phyloP scores from a whole-genome alignment of 2,329 filamentous ascomycete species.

The Colletotrichum coccodes region DNA sequence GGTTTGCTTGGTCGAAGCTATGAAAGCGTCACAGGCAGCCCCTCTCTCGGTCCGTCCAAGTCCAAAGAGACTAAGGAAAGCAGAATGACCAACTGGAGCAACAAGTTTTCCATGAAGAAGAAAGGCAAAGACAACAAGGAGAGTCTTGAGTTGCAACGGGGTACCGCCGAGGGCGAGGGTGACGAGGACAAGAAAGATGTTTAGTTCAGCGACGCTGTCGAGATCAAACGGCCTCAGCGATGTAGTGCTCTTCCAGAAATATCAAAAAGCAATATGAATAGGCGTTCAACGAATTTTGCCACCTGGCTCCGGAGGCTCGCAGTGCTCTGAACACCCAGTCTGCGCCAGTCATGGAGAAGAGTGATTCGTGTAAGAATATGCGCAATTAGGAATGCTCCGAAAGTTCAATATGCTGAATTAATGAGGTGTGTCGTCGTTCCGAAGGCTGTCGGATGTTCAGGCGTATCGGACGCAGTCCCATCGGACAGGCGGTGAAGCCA shows the following conservation, averaged over 20 bases:
- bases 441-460: not conserved
- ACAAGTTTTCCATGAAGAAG: constrained; percentile 68
- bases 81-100: constrained; percentile 59
- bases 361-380: too few species aligned
- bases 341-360: not conserved
- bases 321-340: too few species aligned
- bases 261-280: constrained; percentile 1
- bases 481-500: constrained; percentile 11
- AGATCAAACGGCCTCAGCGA: not conserved
- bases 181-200: constrained; percentile 32
- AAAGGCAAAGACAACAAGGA: constrained; percentile 67
- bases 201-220: constrained; percentile 4
- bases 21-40: constrained; percentile 67
- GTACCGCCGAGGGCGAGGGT: constrained; percentile 13
- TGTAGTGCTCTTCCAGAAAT: constrained; percentile 6
- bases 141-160: constrained; percentile 60
- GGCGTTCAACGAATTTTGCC: not conserved
- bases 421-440: not conserved
- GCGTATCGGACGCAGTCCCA: not conserved
- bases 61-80: constrained; percentile 58
- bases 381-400: too few species aligned
- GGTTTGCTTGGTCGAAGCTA: constrained; percentile 58
- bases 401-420: not conserved
- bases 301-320: too few species aligned
- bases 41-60: constrained; percentile 62